phyloP scores from a whole-genome alignment of 129 eudicot species.

The Pulicaria dysenterica region DNA sequence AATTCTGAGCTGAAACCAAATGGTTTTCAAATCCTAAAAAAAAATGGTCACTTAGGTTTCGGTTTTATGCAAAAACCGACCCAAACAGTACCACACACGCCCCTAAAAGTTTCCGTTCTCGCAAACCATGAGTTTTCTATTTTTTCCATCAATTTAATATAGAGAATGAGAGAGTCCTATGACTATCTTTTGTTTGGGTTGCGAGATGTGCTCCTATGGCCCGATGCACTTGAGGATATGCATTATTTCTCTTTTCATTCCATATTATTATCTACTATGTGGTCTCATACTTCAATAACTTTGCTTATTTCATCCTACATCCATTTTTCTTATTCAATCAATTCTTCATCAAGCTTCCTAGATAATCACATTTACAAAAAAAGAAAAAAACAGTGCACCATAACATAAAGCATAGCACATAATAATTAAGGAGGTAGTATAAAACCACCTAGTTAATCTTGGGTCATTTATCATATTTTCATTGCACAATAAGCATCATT shows the following conservation, averaged over 20 bases:
- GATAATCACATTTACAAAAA: not conserved
- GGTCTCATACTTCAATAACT: not conserved
- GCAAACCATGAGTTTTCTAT: not conserved
- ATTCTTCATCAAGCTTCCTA: not conserved
- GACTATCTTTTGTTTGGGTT: slow-evolving; percentile 6
- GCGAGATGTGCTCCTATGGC: slow-evolving; percentile 4
- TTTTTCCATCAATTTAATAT: slow-evolving; percentile 17
- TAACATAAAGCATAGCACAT: slow-evolving; percentile 1
- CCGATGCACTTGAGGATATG: not conserved
- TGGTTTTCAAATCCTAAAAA: too few species aligned
- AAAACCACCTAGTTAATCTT: slow-evolving; percentile 1
- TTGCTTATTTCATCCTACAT: not conserved
- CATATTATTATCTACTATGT: not conserved
- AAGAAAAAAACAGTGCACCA: not conserved
- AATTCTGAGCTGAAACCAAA: too few species aligned
- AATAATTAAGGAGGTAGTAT: not conserved
- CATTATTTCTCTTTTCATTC: slow-evolving; percentile 5
- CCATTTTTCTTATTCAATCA: not conserved
- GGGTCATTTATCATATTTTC: not conserved
- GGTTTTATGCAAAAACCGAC: too few species aligned
- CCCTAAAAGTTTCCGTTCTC: not conserved
- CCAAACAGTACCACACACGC: too few species aligned
- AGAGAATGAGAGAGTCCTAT: not conserved
- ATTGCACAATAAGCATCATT: not conserved
- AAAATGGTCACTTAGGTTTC: too few species aligned